phyloP scores from a whole-genome alignment of 106 monocot species.

The Apostasia ramifera region DNA sequence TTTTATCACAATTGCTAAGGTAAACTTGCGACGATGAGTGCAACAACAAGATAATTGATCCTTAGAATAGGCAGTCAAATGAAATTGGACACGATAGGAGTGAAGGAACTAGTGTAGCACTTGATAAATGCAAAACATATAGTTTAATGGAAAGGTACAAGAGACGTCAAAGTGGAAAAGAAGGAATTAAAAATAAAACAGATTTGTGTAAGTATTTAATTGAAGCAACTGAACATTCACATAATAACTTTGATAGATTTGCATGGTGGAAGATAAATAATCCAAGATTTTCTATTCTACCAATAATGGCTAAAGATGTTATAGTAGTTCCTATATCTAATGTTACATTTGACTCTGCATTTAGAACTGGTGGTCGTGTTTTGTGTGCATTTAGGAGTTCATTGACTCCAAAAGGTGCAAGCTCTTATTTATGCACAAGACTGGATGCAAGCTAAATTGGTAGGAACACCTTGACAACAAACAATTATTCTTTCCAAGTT shows the following conservation, averaged over 20 bases:
- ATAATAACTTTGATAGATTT: background rate
- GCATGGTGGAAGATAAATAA: background rate
- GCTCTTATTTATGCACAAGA: background rate
- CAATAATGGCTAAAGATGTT: slow-evolving; percentile 1
- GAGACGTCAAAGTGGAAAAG: background rate
- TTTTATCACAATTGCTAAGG: background rate
- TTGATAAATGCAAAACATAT: background rate
- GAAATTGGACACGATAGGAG: background rate
- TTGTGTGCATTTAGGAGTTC: background rate
- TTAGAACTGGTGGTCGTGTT: background rate
- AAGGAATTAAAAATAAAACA: background rate
- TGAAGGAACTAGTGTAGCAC: background rate
- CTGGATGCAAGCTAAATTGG: background rate
- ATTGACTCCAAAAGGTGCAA: background rate
- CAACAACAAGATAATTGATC: no score
- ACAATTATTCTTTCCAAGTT: no score
- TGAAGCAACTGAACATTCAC: background rate
- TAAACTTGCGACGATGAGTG: no score
- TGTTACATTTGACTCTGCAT: background rate
- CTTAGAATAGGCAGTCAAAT: background rate
- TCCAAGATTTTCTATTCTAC: background rate
- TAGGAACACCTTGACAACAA: no score
- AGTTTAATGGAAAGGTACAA: background rate
- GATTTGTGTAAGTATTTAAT: background rate
- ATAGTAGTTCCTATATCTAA: slow-evolving; percentile 1